These are phyloP conservation scores for Boeremia lycopersici DNA, from an alignment of 2,329 filamentous ascomycete genomes.

Conservation along the genomic window DNA sequence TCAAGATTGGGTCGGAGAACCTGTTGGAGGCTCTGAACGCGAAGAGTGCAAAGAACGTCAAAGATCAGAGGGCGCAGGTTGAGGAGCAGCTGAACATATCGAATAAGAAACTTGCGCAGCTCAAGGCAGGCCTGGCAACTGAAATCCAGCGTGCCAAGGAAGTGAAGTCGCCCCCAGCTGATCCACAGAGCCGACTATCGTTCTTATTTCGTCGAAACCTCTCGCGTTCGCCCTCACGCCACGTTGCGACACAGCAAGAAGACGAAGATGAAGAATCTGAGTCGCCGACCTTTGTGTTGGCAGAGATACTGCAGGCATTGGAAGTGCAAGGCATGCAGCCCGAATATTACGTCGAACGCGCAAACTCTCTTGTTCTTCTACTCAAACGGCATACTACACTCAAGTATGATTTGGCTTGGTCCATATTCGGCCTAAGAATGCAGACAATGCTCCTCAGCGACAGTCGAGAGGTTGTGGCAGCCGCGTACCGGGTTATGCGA, in stretches of 20 bases:
- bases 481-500: conserved; percentile 89
- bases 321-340: conserved; percentile 86
- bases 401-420: conserved; percentile 97
- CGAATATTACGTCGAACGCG: conserved; percentile 93
- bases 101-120: conserved; percentile 70
- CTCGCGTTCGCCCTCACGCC: conserved; percentile 57
- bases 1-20: conserved; percentile 97
- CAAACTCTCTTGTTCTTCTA: conserved; percentile 92
- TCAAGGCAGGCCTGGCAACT: conserved; percentile 64
- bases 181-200: conserved; percentile 59
- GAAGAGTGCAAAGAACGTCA: conserved; percentile 95
- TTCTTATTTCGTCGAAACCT: conserved; percentile 63
- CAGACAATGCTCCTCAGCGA: conserved; percentile 96
- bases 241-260: conserved; percentile 60
- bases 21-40: conserved; percentile 91
- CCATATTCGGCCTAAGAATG: conserved; percentile 89
- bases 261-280: conserved; percentile 71
- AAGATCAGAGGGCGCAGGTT: conserved; percentile 63
- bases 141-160: conserved; percentile 65
- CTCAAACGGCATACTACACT: conserved; percentile 91
- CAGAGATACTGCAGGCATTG: conserved; percentile 87
- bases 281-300: conserved; percentile 88
- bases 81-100: conserved; percentile 89
- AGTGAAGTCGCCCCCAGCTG: conserved; percentile 54
- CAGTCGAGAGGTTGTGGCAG: conserved; percentile 92